Evolutionary conservation across 169 alveolate species (phyloP).

Genomic region (Cytauxzoon felis): DNA sequence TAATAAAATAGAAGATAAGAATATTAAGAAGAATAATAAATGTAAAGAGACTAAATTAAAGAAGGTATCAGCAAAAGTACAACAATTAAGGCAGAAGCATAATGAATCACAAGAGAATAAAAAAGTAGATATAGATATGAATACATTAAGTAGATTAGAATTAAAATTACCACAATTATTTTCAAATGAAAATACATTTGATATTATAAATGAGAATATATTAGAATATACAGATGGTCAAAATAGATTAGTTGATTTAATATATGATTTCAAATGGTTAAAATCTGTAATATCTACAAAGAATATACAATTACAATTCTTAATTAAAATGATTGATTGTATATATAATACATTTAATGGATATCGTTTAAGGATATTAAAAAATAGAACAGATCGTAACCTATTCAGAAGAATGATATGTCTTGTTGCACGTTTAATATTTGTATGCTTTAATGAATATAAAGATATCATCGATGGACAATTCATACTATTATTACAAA

Average conservation of each 20-base stretch:
- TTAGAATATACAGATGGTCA: conserved; percentile 57
- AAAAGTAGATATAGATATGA: conserved; percentile 27
- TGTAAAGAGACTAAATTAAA: conserved; percentile 40
- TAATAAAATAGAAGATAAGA: conserved; percentile 25
- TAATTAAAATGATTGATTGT: conserved; percentile 24
- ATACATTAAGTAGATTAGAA: conserved; percentile 28
- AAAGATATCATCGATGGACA: conserved; percentile 16
- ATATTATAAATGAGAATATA: conserved; percentile 36
- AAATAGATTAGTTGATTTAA: conserved; percentile 45
- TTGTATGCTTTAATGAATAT: conserved; percentile 41
- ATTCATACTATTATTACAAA: conserved; percentile 12
- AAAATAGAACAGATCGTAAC: conserved; percentile 3
- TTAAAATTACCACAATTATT: conserved; percentile 14
- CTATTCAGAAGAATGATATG: conserved; percentile 35
- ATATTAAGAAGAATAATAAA: conserved; percentile 11
- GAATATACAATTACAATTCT: conserved; percentile 25
- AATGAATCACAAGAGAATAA: conserved; percentile 36
- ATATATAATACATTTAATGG: conserved; percentile 29
- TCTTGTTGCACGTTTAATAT: conserved; percentile 20
- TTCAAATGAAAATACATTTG: conserved; percentile 38
- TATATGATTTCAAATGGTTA: conserved; percentile 58
- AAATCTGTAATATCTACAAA: conserved; percentile 37
- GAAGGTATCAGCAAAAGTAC: conserved; percentile 53
- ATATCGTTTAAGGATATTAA: conserved; percentile 25
- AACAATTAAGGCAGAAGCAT: conserved; percentile 34